Conservation (phyloP, 2,329 filamentous ascomycete species). For the Pestalotiopsis sp. region DNA sequence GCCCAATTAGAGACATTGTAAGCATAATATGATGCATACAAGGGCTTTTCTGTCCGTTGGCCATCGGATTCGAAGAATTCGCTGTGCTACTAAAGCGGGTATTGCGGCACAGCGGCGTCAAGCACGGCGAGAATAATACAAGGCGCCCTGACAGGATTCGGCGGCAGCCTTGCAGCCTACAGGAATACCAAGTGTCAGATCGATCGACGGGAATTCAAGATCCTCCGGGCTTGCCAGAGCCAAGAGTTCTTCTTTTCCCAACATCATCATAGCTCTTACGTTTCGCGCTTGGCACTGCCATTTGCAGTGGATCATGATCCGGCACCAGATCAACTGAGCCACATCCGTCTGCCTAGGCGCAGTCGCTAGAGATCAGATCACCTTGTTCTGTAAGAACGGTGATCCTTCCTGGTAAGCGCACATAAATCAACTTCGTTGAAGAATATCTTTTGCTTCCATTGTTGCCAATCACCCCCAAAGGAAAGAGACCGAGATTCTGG, state of each 20-base stretch:
- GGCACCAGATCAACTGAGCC: not conserved
- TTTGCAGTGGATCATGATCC: not conserved
- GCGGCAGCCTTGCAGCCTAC: not conserved
- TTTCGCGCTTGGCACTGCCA: not conserved
- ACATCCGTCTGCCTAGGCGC: not conserved
- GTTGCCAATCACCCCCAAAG: not conserved
- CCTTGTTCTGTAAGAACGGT: not conserved
- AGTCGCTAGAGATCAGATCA: not conserved
- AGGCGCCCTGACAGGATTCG: not conserved
- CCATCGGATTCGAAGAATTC: not conserved
- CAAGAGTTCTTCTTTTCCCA: not conserved
- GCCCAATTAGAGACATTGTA: not conserved
- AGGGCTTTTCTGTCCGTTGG: not conserved
- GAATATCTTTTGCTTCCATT: not conserved
- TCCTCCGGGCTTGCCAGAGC: not conserved
- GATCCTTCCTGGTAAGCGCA: not conserved
- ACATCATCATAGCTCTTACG: not conserved
- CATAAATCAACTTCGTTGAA: not conserved
- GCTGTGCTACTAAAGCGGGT: not conserved
- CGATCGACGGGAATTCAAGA: not conserved
- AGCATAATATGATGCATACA: not conserved
- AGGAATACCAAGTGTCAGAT: not conserved
- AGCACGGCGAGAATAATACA: not conserved
- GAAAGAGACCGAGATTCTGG: not conserved
- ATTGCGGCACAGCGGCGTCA: not conserved